Conservation (phyloP, 2,329 filamentous ascomycete species). For the Teratosphaeria zuluensis region DNA sequence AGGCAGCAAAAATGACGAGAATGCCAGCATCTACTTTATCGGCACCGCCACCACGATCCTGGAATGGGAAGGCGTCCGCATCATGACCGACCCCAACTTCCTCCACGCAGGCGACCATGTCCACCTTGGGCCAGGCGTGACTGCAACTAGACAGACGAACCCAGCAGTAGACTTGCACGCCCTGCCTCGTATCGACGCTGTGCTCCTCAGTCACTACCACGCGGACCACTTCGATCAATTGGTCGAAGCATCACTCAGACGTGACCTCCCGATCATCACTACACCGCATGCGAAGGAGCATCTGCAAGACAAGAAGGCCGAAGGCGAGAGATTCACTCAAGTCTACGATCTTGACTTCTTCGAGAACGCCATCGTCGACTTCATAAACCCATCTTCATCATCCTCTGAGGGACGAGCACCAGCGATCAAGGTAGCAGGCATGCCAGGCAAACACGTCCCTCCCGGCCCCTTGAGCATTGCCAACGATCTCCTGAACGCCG, state of each 20-base stretch:
- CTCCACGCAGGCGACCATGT: constrained; percentile 57
- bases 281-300: constrained; percentile 51
- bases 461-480: constrained; percentile 32
- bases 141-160: constrained; percentile 44
- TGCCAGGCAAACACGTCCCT: constrained; percentile 56
- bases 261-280: constrained; percentile 52
- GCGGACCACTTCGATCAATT: constrained; percentile 48
- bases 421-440: constrained; percentile 47
- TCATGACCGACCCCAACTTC: constrained; percentile 54
- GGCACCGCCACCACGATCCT: constrained; percentile 49
- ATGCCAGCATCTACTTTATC: constrained; percentile 44
- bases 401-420: constrained; percentile 12
- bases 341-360: constrained; percentile 50
- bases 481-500: constrained; percentile 41
- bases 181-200: constrained; percentile 49
- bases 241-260: constrained; percentile 41
- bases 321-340: constrained; percentile 43
- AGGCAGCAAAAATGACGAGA: constrained; percentile 22
- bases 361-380: constrained; percentile 40
- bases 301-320: constrained; percentile 35
- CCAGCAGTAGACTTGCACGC: constrained; percentile 51
- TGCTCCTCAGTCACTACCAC: constrained; percentile 57
- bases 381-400: constrained; percentile 13
- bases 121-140: constrained; percentile 55
- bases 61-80: constrained; percentile 43